Base-by-base conservation (phyloP, 768 basidiomycete genomes). In the Lyophyllum semitale region DNA sequence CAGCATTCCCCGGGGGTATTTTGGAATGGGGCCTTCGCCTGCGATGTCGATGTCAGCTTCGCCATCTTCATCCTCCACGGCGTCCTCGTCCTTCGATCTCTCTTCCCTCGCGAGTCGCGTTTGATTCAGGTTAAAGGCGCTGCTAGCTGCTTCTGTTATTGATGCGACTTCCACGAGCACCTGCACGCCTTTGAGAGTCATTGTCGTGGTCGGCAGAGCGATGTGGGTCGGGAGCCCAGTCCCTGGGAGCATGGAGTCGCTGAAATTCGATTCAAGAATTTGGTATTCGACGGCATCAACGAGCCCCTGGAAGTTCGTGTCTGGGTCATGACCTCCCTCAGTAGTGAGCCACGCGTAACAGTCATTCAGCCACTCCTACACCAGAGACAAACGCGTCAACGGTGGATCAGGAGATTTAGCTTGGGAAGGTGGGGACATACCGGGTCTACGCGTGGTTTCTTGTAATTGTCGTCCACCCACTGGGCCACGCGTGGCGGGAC, bases 131-230 rank as follows among this genome's bases (percentile, higher is more conserved):
- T 77, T 84, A 64, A 93, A 91, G 0, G 95, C 95, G 60, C 93
- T 93, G 41, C 82, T 73, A 0, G 88, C 91, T 20, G 97, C 87
- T 53, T 98, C 95, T 17, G 84, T 91, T n/a, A 96, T 81, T 13
- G 82, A 77, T 17, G 75, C 71, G 25, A 97, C 80, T 63, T 97
- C 88, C 9, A 95, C 87, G 33, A 93, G 82, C 29, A 91, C 70
- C 1, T 88, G 84, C 6, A 74, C 65, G 0, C 74, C 73, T 9
- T 68, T 63, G 1, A 80, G 67, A 4, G 59, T 61, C 11, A 63
- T 64, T 13, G 64, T 69, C 18, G 78, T 76, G 23, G 72, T 68
- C 7, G 70, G 58, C 9, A 12, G 69, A 7, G 71, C 58, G 45
- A 84, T 63, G 56, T 81, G 63, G 8, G 58, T 61, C 8, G 86